Conservation (phyloP, 1,139 yeast species). For the Wickerhamomyces sp. region DNA sequence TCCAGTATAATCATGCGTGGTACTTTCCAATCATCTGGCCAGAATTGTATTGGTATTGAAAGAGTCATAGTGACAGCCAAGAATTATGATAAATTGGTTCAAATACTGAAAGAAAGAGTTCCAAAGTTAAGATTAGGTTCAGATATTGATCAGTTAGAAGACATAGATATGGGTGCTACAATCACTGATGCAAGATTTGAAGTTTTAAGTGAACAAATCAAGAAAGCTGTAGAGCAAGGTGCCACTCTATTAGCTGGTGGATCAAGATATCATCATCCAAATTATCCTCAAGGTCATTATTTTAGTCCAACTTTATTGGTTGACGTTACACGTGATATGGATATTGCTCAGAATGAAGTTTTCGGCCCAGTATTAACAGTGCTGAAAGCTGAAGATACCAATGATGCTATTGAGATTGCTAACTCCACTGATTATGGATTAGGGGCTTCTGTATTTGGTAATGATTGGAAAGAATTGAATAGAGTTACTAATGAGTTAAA, state of each 20-base stretch:
- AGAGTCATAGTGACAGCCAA: constrained; percentile 75
- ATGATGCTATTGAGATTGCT: constrained; percentile 73
- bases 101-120: constrained; percentile 54
- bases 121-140: constrained; percentile 72
- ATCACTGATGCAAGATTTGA: constrained; percentile 73
- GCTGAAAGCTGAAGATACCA: constrained; percentile 61
- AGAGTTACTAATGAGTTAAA: constrained; percentile 58
- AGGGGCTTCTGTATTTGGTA: constrained; percentile 87
- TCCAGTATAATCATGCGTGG: constrained; percentile 89
- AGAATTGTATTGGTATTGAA: constrained; percentile 95
- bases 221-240: constrained; percentile 76
- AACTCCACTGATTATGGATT: constrained; percentile 87
- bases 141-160: constrained; percentile 83
- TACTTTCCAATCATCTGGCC: constrained; percentile 95
- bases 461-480: constrained; percentile 51
- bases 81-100: constrained; percentile 59
- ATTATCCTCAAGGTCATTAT: constrained; percentile 92
- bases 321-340: constrained; percentile 76
- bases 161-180: constrained; percentile 95
- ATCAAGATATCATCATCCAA: constrained; percentile 72
- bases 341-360: constrained; percentile 82
- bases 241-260: constrained; percentile 83
- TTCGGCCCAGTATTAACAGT: constrained; percentile 87
- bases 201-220: constrained; percentile 57
- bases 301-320: constrained; percentile 83